These are phyloP conservation scores for Effrenium voratum DNA, from an alignment of 73 alveolate genomes.

Conservation along the genomic window DNA sequence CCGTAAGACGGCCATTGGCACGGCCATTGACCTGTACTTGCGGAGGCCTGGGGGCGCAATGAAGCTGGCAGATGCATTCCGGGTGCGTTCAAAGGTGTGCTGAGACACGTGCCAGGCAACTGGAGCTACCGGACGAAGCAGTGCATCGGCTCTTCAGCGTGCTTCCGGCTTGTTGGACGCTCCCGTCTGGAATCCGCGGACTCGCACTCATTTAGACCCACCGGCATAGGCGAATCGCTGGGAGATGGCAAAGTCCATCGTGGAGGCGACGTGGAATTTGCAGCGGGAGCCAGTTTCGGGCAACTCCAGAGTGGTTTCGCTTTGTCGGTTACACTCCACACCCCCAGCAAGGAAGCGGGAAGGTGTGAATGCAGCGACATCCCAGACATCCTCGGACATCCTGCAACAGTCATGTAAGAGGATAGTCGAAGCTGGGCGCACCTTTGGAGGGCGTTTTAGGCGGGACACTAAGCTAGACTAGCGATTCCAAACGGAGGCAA, in stretches of 20 bases:
- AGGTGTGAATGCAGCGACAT: too few relatives aligned
- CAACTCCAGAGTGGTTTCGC: too few relatives aligned
- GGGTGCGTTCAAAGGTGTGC: background rate
- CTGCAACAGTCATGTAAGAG: too few relatives aligned
- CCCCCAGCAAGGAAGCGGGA: too few relatives aligned
- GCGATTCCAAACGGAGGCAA: too few relatives aligned
- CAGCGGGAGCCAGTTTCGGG: too few relatives aligned
- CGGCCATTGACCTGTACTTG: conserved; percentile 95
- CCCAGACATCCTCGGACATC: too few relatives aligned
- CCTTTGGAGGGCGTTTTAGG: too few relatives aligned
- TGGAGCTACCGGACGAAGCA: conserved; percentile 74
- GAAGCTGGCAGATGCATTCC: background rate
- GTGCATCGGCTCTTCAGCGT: conserved; percentile 89
- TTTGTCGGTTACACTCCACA: too few relatives aligned
- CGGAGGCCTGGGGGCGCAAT: background rate
- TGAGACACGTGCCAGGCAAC: conserved; percentile 7
- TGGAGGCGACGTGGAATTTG: conserved; percentile 8
- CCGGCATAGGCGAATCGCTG: conserved; percentile 57
- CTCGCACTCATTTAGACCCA: background rate
- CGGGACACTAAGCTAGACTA: too few relatives aligned
- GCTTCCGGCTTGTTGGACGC: background rate
- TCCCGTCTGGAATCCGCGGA: background rate
- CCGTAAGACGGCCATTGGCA: conserved; percentile 95
- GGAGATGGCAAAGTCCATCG: conserved; percentile 82
- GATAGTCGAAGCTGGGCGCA: too few relatives aligned